phyloP scores from a whole-genome alignment of 257 asterid genomes.

The Eustoma russellianum region DNA sequence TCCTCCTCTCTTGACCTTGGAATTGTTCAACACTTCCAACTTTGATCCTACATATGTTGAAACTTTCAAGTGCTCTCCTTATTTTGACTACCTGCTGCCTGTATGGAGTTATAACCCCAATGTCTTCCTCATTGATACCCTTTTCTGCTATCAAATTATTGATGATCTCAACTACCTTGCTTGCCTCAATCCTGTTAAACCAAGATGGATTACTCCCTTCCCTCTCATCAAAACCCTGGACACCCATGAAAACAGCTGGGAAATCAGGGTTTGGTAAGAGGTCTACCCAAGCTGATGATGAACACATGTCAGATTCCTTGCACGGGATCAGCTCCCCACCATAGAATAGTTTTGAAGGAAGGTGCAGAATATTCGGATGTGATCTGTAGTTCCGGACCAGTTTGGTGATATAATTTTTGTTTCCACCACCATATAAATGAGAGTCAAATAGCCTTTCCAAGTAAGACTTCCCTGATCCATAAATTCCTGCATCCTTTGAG shows the following conservation, averaged over 20 bases:
- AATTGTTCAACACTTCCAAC: slow-evolving; percentile 97
- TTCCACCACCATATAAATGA: slow-evolving; percentile 33
- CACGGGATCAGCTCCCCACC: slow-evolving; percentile 57
- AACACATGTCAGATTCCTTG: slow-evolving; percentile 28
- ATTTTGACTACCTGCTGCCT: slow-evolving; percentile 79
- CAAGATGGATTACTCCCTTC: slow-evolving; percentile 95
- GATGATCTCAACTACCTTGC: slow-evolving; percentile 74
- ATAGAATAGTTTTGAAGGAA: slow-evolving; percentile 76
- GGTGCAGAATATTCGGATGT: slow-evolving; percentile 59
- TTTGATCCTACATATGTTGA: slow-evolving; percentile 29
- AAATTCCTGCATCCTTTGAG: slow-evolving; percentile 54
- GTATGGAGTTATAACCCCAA: slow-evolving; percentile 93
- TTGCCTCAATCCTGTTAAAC: slow-evolving; percentile 88
- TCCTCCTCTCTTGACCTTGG: slow-evolving; percentile 87
- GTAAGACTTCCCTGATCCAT: slow-evolving; percentile 70
- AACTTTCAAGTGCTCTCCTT: slow-evolving; percentile 48
- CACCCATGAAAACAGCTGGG: slow-evolving; percentile 70
- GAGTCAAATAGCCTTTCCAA: slow-evolving; percentile 69
- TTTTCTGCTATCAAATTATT: slow-evolving; percentile 30
- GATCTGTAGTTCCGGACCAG: slow-evolving; percentile 68
- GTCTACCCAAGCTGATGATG: slow-evolving; percentile 27
- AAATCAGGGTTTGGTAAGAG: slow-evolving; percentile 60
- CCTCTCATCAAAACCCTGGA: slow-evolving; percentile 90
- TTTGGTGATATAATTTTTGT: slow-evolving; percentile 40
- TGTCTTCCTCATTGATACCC: slow-evolving; percentile 56